Evolutionary conservation across 2,329 filamentous ascomycete genomes (phyloP), one percentile per base, ranked within the genome.

Genomic region (Dissoconium aciculare): DNA sequence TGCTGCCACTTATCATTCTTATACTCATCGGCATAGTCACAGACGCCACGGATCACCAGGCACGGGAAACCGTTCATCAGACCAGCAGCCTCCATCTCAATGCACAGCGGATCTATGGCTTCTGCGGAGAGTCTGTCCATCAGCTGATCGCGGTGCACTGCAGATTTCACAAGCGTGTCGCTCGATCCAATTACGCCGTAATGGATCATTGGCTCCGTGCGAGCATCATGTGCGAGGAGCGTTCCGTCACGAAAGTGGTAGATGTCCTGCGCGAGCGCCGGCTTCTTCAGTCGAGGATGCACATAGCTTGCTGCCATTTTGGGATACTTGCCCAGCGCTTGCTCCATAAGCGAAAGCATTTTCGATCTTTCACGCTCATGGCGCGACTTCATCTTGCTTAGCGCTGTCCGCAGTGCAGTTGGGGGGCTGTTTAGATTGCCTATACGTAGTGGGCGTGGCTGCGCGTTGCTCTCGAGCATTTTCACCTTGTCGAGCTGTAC

Each of bases 111-210:
- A 37, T 26, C 5, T 31, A 25, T 6, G 32, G 29, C 9, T 16
- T 23, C 2, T 30, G 27, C 19, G 12, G 13, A 15, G n/a, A 31
- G 31, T 31, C 31, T 34, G 38, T 27, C 31, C 43, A 35, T 40
- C 34, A 60, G 41, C 0, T 15, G 9, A 16, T 43, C 35, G 24
- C 41, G 24, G 3, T 19, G 17, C 0, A n/a, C 12, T 1, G 10
- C 54, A 10, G 52, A 53, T 26, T 57, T 60, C 34, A 63, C 52
- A 0, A 62, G 52, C 0, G 35, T 47, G 28, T 63, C 52, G 9
- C 51, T 56, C 1, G 56, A 60, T 4, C 48, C 59, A 2, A 63
- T 49, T 0, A 37, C 30, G 0, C 60, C 59, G 16, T 62, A 41
- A 27, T 58, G 53, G 0, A 62, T 34, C 0, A 9, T 35, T 17